Conservation (phyloP, 2,329 filamentous ascomycete genomes). For the Cladophialophora exuberans region DNA sequence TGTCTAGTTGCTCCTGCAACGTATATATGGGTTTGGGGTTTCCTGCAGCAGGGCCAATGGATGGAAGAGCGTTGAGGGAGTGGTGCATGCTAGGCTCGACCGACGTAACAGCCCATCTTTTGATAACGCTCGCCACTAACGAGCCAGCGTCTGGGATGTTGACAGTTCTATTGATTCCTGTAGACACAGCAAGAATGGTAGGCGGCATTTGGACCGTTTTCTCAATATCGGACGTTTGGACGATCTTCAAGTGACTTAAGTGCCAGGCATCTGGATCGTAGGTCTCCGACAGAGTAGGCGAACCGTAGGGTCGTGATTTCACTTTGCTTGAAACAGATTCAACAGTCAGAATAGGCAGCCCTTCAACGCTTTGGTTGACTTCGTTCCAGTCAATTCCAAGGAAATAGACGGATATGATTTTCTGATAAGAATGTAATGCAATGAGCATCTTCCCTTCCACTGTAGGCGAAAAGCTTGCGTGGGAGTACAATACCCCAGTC, state of each 20-base stretch:
- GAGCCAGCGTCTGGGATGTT: constrained; percentile 61
- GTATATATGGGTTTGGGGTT: constrained; percentile 12
- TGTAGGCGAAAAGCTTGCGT: constrained; percentile 53
- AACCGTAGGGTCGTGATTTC: constrained; percentile 28
- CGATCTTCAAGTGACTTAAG: constrained; percentile 74
- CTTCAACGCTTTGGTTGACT: constrained; percentile 43
- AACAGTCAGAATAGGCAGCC: constrained; percentile 33
- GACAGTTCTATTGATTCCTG: constrained; percentile 58
- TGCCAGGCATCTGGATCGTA: constrained; percentile 50
- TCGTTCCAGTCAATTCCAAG: constrained; percentile 39
- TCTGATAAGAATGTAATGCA: constrained; percentile 24
- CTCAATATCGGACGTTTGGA: constrained; percentile 66
- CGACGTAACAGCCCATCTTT: constrained; percentile 78
- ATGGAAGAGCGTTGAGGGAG: constrained; percentile 72
- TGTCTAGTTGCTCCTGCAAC: constrained; percentile 22
- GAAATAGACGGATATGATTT: constrained; percentile 25
- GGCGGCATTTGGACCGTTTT: constrained; percentile 61
- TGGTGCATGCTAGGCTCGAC: constrained; percentile 69
- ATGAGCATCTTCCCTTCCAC: constrained; percentile 31
- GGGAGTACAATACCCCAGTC: constrained; percentile 25
- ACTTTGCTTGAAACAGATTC: constrained; percentile 24
- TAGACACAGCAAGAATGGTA: constrained; percentile 74
- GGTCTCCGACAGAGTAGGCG: constrained; percentile 39
- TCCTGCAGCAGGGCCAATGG: constrained; percentile 15
- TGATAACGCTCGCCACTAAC: constrained; percentile 72